A percentile compares a stretch with the other conserved stretches of the same genome.
Evolutionary conservation across 768 basidiomycete genomes (phyloP).

Genomic region (Psilocybe cyanescens): DNA sequence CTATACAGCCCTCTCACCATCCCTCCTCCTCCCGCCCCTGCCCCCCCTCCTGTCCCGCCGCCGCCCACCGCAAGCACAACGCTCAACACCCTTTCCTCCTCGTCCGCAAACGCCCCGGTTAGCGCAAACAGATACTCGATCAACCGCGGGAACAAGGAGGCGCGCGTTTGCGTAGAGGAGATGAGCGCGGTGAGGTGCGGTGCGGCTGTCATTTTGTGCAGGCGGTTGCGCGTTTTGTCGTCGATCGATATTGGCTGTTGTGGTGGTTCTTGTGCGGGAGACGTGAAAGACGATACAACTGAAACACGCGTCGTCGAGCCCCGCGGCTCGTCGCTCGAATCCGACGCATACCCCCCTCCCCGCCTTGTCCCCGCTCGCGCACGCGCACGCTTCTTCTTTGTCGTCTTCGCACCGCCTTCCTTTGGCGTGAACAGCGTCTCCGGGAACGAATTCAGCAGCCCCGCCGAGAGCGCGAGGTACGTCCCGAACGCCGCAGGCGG

Average conservation of each 20-base stretch:
- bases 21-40: conserved; percentile 44
- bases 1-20: conserved; percentile 80
- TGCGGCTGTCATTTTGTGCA: conserved; percentile 57
- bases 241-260: conserved; percentile 45
- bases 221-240: conserved; percentile 61
- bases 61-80: conserved; percentile 42
- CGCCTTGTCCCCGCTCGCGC: conserved; percentile 27
- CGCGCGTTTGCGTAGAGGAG: conserved; percentile 40
- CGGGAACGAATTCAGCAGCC: conserved; percentile 58
- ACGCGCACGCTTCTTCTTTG: conserved; percentile 45
- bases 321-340: neutral
- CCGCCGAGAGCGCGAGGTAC: conserved; percentile 58
- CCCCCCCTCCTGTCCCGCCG: conserved; percentile 18
- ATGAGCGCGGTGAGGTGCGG: conserved; percentile 61
- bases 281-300: conserved; percentile 40
- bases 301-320: conserved; percentile 31
- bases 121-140: conserved; percentile 63
- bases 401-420: conserved; percentile 16
- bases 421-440: conserved; percentile 38
- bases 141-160: conserved; percentile 44
- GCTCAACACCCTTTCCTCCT: conserved; percentile 61
- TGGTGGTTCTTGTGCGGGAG: neutral
- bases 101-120: conserved; percentile 45
- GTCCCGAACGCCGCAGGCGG: conserved; percentile 45
- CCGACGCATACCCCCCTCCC: neutral